phyloP scores from a whole-genome alignment of 2,329 filamentous ascomycete genomes.

The Ascochyta clinopodiicola region DNA sequence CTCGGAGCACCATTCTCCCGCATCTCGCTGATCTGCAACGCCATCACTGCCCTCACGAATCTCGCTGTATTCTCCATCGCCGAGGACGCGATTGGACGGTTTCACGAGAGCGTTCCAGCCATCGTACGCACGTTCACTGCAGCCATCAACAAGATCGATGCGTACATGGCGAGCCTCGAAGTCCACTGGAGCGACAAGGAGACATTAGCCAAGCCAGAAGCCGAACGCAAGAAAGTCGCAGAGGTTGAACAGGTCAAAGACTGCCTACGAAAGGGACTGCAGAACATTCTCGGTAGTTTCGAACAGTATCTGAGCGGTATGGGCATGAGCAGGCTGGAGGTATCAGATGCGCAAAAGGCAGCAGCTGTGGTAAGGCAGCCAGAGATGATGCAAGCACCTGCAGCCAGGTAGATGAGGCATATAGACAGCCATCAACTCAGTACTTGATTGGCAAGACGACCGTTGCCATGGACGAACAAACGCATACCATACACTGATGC shows the following conservation, averaged over 20 bases:
- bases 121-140: conserved; percentile 76
- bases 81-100: conserved; percentile 85
- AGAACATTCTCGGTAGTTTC: conserved; percentile 72
- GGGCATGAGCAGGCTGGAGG: conserved; percentile 72
- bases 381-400: conserved; percentile 31
- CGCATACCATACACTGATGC: background rate
- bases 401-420: background rate
- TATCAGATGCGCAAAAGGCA: conserved; percentile 64
- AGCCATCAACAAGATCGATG: conserved; percentile 73
- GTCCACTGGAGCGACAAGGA: conserved; percentile 82
- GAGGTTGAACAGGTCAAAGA: conserved; percentile 76
- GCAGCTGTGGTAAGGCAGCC: conserved; percentile 23
- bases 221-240: conserved; percentile 51
- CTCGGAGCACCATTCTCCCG: conserved; percentile 77
- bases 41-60: conserved; percentile 71
- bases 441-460: background rate
- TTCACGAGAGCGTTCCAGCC: conserved; percentile 78
- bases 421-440: background rate
- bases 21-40: conserved; percentile 50
- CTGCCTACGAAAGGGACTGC: conserved; percentile 69
- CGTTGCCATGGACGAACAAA: background rate
- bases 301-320: conserved; percentile 75
- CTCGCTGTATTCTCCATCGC: conserved; percentile 75
- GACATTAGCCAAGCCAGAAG: conserved; percentile 56
- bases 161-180: conserved; percentile 65